These are phyloP conservation scores for Heracleum sosnowskyi DNA, from an alignment of 129 eudicot species.

Conservation along the genomic window DNA sequence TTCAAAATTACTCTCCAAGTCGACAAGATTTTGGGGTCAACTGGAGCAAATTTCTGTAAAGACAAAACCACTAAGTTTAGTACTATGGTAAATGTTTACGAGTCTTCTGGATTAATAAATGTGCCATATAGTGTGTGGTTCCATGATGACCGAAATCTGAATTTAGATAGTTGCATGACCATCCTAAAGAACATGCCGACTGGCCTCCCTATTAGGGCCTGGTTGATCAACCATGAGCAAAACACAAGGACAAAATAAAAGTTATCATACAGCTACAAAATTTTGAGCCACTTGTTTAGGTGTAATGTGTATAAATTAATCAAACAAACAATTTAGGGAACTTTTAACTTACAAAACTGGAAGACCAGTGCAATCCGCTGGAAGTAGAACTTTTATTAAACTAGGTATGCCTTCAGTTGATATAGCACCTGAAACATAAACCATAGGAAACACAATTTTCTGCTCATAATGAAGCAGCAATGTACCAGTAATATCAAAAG, in stretches of 20 bases:
- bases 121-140: background rate
- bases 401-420: constrained; percentile 96
- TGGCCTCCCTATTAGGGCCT: background rate
- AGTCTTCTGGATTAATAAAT: background rate
- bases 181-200: background rate
- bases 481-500: background rate
- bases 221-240: background rate
- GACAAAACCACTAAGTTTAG: background rate
- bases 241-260: background rate
- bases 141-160: background rate
- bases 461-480: constrained; percentile 7
- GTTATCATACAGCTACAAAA: background rate
- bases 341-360: constrained; percentile 64
- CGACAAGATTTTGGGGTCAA: background rate
- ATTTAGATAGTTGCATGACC: background rate
- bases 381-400: constrained; percentile 70
- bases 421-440: constrained; percentile 55
- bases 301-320: background rate
- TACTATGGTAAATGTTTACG: background rate
- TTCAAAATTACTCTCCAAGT: background rate
- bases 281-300: background rate
- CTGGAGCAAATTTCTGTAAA: background rate
- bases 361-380: constrained; percentile 72
- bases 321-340: background rate
- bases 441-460: background rate